Base-by-base conservation (phyloP, 345 rosid genomes). In the Murraya paniculata region DNA sequence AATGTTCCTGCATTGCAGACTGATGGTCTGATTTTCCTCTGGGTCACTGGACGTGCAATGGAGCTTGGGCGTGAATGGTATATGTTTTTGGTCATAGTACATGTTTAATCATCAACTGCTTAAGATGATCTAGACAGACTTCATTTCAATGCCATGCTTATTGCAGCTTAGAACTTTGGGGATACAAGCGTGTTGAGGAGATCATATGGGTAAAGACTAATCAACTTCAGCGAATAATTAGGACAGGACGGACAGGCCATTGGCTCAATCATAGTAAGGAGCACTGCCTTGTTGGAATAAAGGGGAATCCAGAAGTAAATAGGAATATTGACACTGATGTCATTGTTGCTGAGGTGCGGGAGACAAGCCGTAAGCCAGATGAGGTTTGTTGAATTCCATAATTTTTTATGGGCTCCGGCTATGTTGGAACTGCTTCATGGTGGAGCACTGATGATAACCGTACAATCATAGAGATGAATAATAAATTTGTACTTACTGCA, bases 1-100 rank as follows among this genome's bases (percentile, higher is more conserved):
- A 96, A 96, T 88, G 99, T 96, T 71, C 99, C 99, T 38, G 95
- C 93, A n/a, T 79, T 94, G 85, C 99, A 96, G 82, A 96, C 99
- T 68, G 99, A 96, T 74, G 99, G 99, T 78, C 86, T 96, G 68
- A 96, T 94, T 72, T 96, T 96, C 80, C 97, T 96, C 33, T 96
- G 99, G 99, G 99, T 96, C 69, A 96, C 99, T 71, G 99, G 99
- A 56, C 97, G 98, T 77, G 98, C 99, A 27, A 96, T 96, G 99
- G 99, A 94, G 90, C 98, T 96, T 81, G 99, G 99, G 74, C 98
- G 99, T 19, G 99, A 96, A 80, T 96, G 99, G 99, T 96, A 79
- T 25, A 60, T 82, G 0, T 41, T 64, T 61, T 75, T 11, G 39
- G 13, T 24, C 21, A 56, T 48, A 36, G 41, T 74, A 64, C 33